Evolutionary conservation across 305 asterid species (phyloP).

Genomic region (Petunia hybrid): DNA sequence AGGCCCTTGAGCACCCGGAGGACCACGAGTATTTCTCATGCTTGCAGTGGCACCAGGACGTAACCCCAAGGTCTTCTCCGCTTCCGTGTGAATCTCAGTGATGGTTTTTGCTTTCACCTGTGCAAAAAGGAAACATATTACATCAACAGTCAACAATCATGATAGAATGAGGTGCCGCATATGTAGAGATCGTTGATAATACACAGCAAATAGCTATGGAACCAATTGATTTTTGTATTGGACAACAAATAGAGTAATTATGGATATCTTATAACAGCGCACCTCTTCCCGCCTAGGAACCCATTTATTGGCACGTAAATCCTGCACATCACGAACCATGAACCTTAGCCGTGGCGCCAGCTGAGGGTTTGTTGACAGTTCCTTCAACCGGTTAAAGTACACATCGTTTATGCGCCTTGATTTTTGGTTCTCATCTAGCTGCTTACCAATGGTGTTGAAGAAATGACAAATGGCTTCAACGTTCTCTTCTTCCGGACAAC

Average conservation of each 20-base stretch:
- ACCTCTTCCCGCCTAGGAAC: slow-evolving; percentile 92
- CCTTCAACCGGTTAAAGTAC: slow-evolving; percentile 72
- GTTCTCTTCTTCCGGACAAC: slow-evolving; percentile 84
- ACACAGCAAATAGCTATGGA: slow-evolving; percentile 78
- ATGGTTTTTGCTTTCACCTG: slow-evolving; percentile 93
- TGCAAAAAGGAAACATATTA: slow-evolving; percentile 22
- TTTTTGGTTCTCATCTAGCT: slow-evolving; percentile 83
- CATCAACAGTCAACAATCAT: slow-evolving; percentile 20
- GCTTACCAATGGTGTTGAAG: slow-evolving; percentile 86
- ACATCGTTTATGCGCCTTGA: slow-evolving; percentile 69
- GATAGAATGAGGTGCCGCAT: slow-evolving; percentile 51
- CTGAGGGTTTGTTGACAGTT: slow-evolving; percentile 69
- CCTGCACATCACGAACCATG: slow-evolving; percentile 79
- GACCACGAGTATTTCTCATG: slow-evolving; percentile 66
- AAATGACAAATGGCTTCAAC: slow-evolving; percentile 95
- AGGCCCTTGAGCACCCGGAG: slow-evolving; percentile 66
- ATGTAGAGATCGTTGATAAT: slow-evolving; percentile 83
- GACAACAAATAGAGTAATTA: no score
- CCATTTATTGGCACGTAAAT: slow-evolving; percentile 77
- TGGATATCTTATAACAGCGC: neutral
- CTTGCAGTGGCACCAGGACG: slow-evolving; percentile 93
- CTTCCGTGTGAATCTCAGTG: slow-evolving; percentile 90
- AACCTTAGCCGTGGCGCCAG: slow-evolving; percentile 73
- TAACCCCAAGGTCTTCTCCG: slow-evolving; percentile 85
- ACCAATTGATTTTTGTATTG: slow-evolving; percentile 38